phyloP scores from a whole-genome alignment of 1,284 basidiomycete genomes.

The Wallemia ichthyophaga region DNA sequence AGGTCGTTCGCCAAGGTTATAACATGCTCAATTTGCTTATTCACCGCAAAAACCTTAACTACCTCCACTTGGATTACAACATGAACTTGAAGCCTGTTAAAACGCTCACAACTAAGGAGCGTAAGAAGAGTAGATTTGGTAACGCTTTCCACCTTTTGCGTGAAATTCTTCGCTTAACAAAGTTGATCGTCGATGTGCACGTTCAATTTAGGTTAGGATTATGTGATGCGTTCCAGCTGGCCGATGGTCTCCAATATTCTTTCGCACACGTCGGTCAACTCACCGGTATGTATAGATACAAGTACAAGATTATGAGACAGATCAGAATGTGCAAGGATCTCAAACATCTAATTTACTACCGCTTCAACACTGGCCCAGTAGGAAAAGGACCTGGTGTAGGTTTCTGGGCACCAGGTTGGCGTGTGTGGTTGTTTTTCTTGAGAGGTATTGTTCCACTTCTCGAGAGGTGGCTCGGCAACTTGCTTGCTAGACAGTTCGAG shows the following conservation, averaged over 20 bases:
- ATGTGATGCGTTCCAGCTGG: conserved; percentile 95
- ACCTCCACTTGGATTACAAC: conserved; percentile 74
- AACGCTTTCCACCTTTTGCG: conserved; percentile 76
- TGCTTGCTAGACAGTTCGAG: conserved; percentile 93
- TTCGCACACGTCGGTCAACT: conserved; percentile 92
- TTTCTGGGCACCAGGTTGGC: conserved; percentile 99
- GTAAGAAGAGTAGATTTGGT: conserved; percentile 98
- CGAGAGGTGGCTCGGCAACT: conserved; percentile 89
- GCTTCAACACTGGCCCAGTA: conserved; percentile 97
- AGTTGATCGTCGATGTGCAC: conserved; percentile 93
- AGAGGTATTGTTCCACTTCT: conserved; percentile 90
- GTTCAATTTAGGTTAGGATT: conserved; percentile 97
- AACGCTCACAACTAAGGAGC: conserved; percentile 95
- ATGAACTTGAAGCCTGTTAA: conserved; percentile 95
- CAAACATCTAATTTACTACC: conserved; percentile 78
- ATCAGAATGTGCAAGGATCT: conserved; percentile 98
- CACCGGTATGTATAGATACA: conserved; percentile 90
- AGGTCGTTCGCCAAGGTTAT: conserved; percentile 94
- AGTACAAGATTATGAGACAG: conserved; percentile 99
- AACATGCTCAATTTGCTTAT: conserved; percentile 98
- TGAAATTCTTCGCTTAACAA: conserved; percentile 87
- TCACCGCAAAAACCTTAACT: conserved; percentile 97
- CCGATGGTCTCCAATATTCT: conserved; percentile 92
- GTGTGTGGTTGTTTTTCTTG: conserved; percentile 99
- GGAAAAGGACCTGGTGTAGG: conserved; percentile 97